Evolutionary conservation across 768 basidiomycete species (phyloP), one percentile per base, ranked within the genome.

Genomic region (Russula lepida): DNA sequence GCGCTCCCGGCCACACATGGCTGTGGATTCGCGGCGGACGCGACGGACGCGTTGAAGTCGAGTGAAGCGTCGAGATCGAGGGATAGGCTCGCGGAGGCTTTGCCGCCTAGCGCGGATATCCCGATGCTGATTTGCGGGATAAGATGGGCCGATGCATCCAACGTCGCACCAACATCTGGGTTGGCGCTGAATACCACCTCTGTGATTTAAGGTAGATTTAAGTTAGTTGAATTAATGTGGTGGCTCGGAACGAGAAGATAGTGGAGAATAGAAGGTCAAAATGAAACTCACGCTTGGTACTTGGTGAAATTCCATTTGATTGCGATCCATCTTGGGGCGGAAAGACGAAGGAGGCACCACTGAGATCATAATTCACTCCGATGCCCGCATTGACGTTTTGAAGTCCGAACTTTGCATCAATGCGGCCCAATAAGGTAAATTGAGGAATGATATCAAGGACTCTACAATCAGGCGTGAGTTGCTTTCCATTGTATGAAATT

Each of bases 81-180:
- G n/a, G 52, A 59, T 12, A 52, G 21, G 21, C 11, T 35, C 50
- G 50, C 6, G 13, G 50, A 52, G 7, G 7, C 50, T 5, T 11
- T 15, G 27, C 51, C 52, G 21, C 52, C 35, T 19, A 62, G 54
- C 21, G 54, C 49, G 30, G 19, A 27, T n/a, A 48, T 7, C 6
- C n/a, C 56, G 12, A 66, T 41, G 23, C 7, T 60, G 60, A 58
- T 71, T 41, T 59, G 70, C 0, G 81, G 82, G 59, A 79, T 81
- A 37, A 83, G 68, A 66, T 83, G 80, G 5, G 76, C 80, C 30
- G 72, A 69, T 30, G 82, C 60, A 68, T 73, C 12, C 15, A 53
- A 77, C 79, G 2, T 35, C 33, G n/a, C n/a, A 1, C 21, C 50
- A 6, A 25, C 1, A 21, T 27, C 7, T 5, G 33, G 33, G 50